phyloP scores from a whole-genome alignment of 805 yeast species.

The Ogataea methanolica region DNA sequence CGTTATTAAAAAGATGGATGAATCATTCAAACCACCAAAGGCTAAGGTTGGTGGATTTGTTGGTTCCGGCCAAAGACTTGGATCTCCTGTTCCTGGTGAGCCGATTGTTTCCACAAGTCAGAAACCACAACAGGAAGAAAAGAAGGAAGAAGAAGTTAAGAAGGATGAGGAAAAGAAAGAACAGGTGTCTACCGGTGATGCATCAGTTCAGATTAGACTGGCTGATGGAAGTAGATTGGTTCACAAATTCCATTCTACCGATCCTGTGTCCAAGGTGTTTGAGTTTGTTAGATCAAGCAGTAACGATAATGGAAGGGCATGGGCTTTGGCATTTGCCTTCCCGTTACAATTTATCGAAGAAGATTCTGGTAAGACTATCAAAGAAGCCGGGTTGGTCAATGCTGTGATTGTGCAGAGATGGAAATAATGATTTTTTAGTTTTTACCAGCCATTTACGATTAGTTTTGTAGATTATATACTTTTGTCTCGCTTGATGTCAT shows the following conservation, averaged over 20 bases:
- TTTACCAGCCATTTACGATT: too few species aligned
- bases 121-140: conserved; percentile 15
- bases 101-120: conserved; percentile 10
- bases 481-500: too few species aligned
- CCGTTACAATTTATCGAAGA: conserved; percentile 73
- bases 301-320: conserved; percentile 39
- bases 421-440: conserved; percentile 30
- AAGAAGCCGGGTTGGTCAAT: conserved; percentile 71
- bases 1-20: conserved; percentile 76
- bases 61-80: conserved; percentile 82
- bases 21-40: conserved; percentile 59
- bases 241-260: conserved; percentile 59
- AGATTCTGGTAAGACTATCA: conserved; percentile 51
- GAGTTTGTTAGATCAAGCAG: conserved; percentile 58
- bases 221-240: conserved; percentile 74
- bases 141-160: conserved; percentile 11
- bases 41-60: conserved; percentile 52
- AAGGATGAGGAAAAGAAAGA: too few species aligned
- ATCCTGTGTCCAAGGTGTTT: conserved; percentile 61
- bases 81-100: conserved; percentile 85
- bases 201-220: conserved; percentile 74
- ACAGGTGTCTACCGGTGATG: conserved; percentile 41
- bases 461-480: too few species aligned
- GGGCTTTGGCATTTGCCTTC: conserved; percentile 71
- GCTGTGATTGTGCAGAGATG: conserved; percentile 91